Conservation (phyloP, 2,329 filamentous ascomycete genomes). For the Teratosphaeria viscida region DNA sequence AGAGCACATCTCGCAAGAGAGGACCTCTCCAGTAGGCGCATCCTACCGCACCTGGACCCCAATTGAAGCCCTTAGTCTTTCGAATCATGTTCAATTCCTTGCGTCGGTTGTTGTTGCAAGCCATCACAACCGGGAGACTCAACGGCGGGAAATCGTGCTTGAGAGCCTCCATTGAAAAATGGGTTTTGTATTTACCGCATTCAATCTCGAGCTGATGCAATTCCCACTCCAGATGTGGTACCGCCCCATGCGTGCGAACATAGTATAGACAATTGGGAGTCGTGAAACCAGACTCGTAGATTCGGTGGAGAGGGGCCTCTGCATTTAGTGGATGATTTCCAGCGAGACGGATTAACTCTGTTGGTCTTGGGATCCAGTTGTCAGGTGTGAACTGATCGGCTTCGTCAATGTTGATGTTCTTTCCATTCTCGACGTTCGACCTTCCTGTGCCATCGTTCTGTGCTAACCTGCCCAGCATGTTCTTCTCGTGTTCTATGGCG, state of each 20-base stretch:
- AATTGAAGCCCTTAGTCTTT: conserved; percentile 41
- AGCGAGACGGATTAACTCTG: conserved; percentile 39
- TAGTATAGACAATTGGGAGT: conserved; percentile 44
- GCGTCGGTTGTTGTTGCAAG: conserved; percentile 41
- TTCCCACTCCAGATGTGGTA: conserved; percentile 42
- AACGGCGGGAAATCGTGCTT: conserved; percentile 33
- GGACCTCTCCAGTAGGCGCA: conserved; percentile 44
- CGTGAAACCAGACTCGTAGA: conserved; percentile 40
- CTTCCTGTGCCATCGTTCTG: conserved; percentile 34
- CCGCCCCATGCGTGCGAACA: conserved; percentile 44
- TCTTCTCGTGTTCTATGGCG: conserved; percentile 34
- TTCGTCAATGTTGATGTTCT: conserved; percentile 34
- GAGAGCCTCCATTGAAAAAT: conserved; percentile 36
- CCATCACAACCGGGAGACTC: conserved; percentile 40
- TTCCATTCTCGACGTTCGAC: conserved; percentile 24
- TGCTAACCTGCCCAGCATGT: conserved; percentile 31
- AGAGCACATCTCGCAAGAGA: conserved; percentile 36
- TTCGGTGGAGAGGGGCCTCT: conserved; percentile 33
- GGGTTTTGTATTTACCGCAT: conserved; percentile 28
- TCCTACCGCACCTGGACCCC: conserved; percentile 35
- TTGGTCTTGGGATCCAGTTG: conserved; percentile 43
- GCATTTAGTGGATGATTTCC: conserved; percentile 46
- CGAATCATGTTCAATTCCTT: conserved; percentile 44
- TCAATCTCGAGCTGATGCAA: conserved; percentile 40
- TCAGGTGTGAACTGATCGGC: conserved; percentile 43